These are phyloP conservation scores for Diaporthe sp. DNA, from an alignment of 2,329 filamentous ascomycete species.

Conservation along the genomic window DNA sequence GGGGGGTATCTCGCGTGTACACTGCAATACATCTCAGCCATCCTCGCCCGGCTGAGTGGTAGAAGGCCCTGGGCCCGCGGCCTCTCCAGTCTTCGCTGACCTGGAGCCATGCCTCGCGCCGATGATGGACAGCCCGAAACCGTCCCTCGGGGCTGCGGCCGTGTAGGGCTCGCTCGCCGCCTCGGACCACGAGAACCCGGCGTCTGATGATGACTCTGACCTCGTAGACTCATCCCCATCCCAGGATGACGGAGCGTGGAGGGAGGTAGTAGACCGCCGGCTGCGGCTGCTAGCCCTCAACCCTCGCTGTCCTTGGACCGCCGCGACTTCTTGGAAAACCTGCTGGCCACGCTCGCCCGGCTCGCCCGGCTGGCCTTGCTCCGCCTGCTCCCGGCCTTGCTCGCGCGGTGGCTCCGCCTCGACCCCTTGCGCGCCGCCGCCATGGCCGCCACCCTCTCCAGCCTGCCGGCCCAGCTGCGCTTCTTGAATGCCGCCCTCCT, in stretches of 20 bases:
- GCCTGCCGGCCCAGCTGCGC: conserved; percentile 29
- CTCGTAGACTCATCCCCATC: neutral
- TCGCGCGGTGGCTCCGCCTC: conserved; percentile 22
- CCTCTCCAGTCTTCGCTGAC: neutral
- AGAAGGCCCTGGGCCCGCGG: neutral
- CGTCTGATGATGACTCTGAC: neutral
- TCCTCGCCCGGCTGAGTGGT: neutral
- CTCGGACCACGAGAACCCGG: conserved; percentile 24
- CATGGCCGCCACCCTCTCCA: conserved; percentile 26
- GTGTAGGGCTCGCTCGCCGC: conserved; percentile 12
- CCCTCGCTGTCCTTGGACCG: conserved; percentile 13
- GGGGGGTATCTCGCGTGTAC: neutral
- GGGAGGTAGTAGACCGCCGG: neutral
- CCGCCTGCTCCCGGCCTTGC: conserved; percentile 6
- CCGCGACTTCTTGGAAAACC: conserved; percentile 20
- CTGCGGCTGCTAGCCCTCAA: neutral
- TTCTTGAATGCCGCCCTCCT: conserved; percentile 31
- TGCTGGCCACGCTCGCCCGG: conserved; percentile 7
- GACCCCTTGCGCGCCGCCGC: conserved; percentile 24
- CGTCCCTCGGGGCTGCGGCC: neutral
- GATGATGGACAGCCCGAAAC: conserved; percentile 27
- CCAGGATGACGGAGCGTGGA: neutral
- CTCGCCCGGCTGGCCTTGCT: conserved; percentile 13
- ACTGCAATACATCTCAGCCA: neutral
- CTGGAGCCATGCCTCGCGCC: conserved; percentile 2